These are phyloP conservation scores for Scheffersomyces stipitis DNA, from an alignment of 805 yeast species.

Conservation along the genomic window DNA sequence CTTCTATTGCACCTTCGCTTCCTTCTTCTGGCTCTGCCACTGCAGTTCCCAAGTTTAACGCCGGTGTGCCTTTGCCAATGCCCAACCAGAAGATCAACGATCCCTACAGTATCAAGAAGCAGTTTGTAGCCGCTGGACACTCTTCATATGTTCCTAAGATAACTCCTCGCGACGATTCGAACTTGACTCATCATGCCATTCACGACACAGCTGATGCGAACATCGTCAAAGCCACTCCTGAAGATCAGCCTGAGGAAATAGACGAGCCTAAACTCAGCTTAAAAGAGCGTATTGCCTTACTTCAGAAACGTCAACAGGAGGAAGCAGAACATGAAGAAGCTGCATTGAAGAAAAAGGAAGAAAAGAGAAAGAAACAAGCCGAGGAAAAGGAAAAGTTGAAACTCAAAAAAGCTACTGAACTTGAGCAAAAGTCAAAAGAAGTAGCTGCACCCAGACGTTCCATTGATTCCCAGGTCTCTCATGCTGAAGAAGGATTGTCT, in stretches of 20 bases:
- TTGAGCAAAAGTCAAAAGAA: constrained; percentile 1
- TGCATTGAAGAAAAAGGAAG: constrained; percentile 51
- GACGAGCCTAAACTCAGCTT: constrained; percentile 76
- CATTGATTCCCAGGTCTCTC: not conserved
- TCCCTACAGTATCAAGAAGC: constrained; percentile 52
- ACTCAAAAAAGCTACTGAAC: constrained; percentile 13
- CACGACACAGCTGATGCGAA: constrained; percentile 23
- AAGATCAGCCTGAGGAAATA: constrained; percentile 35
- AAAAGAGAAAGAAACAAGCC: constrained; percentile 45
- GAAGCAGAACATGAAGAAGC: constrained; percentile 74
- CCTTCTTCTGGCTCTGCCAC: constrained; percentile 47
- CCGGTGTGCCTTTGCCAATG: constrained; percentile 29
- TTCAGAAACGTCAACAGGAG: constrained; percentile 78
- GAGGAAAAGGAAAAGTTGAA: constrained; percentile 28
- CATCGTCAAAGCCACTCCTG: constrained; percentile 21
- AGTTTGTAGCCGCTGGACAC: constrained; percentile 55
- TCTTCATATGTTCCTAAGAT: constrained; percentile 58
- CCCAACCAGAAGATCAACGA: constrained; percentile 38
- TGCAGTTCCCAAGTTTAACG: constrained; percentile 25
- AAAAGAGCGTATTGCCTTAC: constrained; percentile 80
- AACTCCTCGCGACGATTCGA: constrained; percentile 39
- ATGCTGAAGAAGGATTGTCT: too few species aligned
- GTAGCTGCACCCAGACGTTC: constrained; percentile 4
- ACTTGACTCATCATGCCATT: constrained; percentile 28
- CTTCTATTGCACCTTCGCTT: constrained; percentile 32